These are phyloP conservation scores for Colletotrichum magnum DNA, from an alignment of 2,329 filamentous ascomycete genomes.

Conservation along the genomic window DNA sequence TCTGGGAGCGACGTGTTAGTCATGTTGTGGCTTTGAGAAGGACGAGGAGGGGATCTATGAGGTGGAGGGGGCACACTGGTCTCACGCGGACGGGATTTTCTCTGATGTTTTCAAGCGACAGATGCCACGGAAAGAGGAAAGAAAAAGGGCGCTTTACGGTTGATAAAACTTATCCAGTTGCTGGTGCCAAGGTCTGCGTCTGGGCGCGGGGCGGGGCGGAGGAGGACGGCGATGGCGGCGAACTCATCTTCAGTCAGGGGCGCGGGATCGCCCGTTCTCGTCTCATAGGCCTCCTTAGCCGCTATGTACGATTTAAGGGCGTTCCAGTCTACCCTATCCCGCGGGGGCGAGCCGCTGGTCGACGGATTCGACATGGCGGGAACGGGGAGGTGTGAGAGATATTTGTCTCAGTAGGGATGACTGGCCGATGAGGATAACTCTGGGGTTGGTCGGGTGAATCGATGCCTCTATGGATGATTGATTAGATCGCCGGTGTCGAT, in stretches of 20 bases:
- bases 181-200: conserved; percentile 46
- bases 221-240: conserved; percentile 57
- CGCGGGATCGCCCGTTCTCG: conserved; percentile 48
- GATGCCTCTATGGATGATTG: too few species aligned
- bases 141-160: conserved; percentile 47
- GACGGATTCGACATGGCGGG: not conserved
- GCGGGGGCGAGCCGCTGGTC: not conserved
- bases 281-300: conserved; percentile 55
- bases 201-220: conserved; percentile 42
- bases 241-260: conserved; percentile 56
- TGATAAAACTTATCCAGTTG: conserved; percentile 58
- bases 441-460: too few species aligned
- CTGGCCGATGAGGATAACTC: too few species aligned
- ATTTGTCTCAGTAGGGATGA: too few species aligned
- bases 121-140: not conserved
- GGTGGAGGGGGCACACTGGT: not conserved
- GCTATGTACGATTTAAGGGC: conserved; percentile 57
- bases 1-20: conserved; percentile 11
- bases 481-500: too few species aligned
- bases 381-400: too few species aligned
- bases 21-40: not conserved
- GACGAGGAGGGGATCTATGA: not conserved
- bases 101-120: too few species aligned
- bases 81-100: too few species aligned
- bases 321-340: conserved; percentile 47